phyloP scores from a whole-genome alignment of 2,329 filamentous ascomycete genomes.

The Colletotrichum aenigma region DNA sequence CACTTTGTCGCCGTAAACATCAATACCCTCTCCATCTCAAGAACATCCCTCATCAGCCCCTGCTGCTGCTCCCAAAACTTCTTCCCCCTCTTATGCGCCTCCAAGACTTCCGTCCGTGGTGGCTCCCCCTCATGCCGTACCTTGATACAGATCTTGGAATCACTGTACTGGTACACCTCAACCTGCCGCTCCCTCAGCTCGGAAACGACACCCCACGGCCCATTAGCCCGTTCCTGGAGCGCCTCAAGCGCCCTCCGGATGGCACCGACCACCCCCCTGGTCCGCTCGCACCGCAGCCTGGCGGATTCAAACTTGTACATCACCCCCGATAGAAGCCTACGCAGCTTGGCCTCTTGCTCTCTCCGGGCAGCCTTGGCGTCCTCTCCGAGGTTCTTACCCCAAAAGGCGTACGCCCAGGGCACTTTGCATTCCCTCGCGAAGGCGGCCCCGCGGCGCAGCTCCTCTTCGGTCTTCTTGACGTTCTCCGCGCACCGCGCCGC shows the following conservation, averaged over 20 bases:
- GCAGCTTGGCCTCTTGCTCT: background rate
- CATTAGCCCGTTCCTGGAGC: background rate
- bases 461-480: background rate
- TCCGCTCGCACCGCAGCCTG: background rate
- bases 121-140: background rate
- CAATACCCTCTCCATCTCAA: background rate
- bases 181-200: background rate
- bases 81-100: background rate
- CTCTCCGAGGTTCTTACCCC: background rate
- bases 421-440: background rate
- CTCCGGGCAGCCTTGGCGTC: background rate
- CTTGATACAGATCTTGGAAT: background rate
- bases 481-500: background rate
- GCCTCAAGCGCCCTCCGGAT: background rate
- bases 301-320: background rate
- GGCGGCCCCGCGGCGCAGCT: background rate
- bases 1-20: background rate
- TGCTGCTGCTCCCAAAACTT: background rate
- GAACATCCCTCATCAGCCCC: background rate
- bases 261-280: background rate
- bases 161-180: background rate
- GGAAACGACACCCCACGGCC: background rate
- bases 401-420: background rate
- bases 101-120: background rate
- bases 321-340: background rate